Base-by-base conservation (phyloP, 106 monocot genomes). In the Amphibolis antarctica region DNA sequence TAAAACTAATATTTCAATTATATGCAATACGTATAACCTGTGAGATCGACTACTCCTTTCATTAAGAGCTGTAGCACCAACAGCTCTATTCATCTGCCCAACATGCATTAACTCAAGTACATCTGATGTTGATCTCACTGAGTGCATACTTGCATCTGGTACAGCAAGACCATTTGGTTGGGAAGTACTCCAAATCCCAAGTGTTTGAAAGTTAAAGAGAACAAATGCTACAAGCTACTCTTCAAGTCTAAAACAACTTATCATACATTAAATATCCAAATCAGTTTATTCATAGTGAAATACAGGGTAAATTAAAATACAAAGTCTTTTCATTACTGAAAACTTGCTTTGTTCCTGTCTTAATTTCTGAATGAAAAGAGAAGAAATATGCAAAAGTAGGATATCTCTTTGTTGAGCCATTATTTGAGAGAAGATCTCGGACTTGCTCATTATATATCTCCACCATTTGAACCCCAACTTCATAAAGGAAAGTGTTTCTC, bases 381-480 rank as follows among this genome's bases (percentile, higher is more conserved):
- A 49, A 2, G 15, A 49, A n/a, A n/a, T 17, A 49, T 17, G 15
- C 10, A 5, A 28, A 28, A 28, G 26, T 21, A 87, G 96, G 96
- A 98, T 98, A 98, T 98, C 72, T 84, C 68, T 84, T 90, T 44
- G 82, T 90, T 12, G 69, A 45, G 64, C 66, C 70, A 67, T 75
- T 79, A 73, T 50, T 84, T 54, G 80, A 66, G 28, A 98, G 87
- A 21, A 98, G 90, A 90, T 98, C 96, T 18, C 98, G 98, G 28
- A 98, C 98, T 91, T 91, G 86, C 52, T 98, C 98, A 64, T 98
- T 98, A 65, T 98, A 91, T 66, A 98, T 91, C 60, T 98, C 96
- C 57, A 98, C 84, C 96, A 98, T 98, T 29, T 98, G 96, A 53
- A 98, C 90, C 15, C 78, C 80, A 52, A 98, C 74, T 69, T 98